Evolutionary conservation across 441 rosid genomes (phyloP), one percentile per base, ranked within the genome.

Genomic region (Hura crepitans): DNA sequence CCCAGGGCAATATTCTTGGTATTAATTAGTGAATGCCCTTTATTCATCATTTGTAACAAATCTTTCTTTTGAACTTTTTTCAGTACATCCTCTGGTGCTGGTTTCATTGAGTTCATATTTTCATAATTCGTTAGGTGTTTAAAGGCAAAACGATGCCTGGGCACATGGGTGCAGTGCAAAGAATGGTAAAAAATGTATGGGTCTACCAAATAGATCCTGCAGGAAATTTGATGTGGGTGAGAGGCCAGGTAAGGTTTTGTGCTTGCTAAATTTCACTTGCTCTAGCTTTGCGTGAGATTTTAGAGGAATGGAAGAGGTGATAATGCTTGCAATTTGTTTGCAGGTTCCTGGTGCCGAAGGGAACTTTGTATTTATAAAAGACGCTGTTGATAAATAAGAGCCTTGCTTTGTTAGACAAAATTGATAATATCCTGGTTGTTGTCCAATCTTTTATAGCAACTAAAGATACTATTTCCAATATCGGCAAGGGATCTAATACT

Each of bases 131-230:
- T 74, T 83, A 93, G 98, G 96, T 93, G 33, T 86, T 92, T 78
- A 92, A 88, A 80, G 97, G 91, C 23, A 92, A 75, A 81, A 92
- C 90, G 81, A 95, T 95, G 99, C 85, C 99, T 79, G 98, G 98
- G 60, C 93, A 88, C 66, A 95, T 92, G 99, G 98, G 98, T 73
- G 98, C 75, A 46, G 72, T 82, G 65, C 97, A 89, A 77, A 83
- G 89, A 68, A 95, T 98, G 5, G 91, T 88, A 39, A 92, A 92
- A 83, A 95, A 95, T 73, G 96, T 88, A 46, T 92, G 93, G 92
- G 81, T 92, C 60, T 90, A 95, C 82, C 90, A 88, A 85, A 81
- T 92, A 57, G 96, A 95, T 63, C 96, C 96, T n/a, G 85, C 85
- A 8, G 87, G 99, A 86, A 87, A 92, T 79, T 80, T 95, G 79